Evolutionary conservation across 441 rosid species (phyloP).

Genomic region (Arabidopsis hybrid): DNA sequence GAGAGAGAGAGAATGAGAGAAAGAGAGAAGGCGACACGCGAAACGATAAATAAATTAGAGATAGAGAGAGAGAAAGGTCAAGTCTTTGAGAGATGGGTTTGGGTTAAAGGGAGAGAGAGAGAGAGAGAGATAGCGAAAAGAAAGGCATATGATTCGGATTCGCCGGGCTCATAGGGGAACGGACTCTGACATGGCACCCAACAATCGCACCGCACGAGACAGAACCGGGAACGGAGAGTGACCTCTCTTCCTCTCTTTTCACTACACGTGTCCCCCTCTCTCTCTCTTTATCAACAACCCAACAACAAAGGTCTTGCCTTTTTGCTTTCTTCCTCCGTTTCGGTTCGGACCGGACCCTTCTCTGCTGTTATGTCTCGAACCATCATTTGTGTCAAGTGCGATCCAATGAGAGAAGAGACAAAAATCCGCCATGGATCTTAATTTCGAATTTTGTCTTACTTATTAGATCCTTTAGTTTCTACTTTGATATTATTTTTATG

Average conservation of each 20-base stretch:
- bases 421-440: neutral
- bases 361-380: neutral
- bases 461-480: neutral
- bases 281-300: neutral
- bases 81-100: constrained; percentile 36
- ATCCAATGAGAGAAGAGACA: neutral
- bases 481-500: neutral
- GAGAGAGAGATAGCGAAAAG: constrained; percentile 17
- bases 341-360: neutral
- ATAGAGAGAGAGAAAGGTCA: constrained; percentile 43
- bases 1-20: constrained; percentile 43
- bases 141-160: constrained; percentile 76
- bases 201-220: constrained; percentile 48
- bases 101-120: constrained; percentile 7
- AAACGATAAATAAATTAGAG: constrained; percentile 47
- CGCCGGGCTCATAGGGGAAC: constrained; percentile 87
- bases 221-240: constrained; percentile 46
- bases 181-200: constrained; percentile 80
- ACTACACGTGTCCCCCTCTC: constrained; percentile 47
- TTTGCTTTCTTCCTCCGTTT: constrained; percentile 31
- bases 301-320: neutral
- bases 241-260: constrained; percentile 37
- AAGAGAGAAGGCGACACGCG: constrained; percentile 41
- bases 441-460: neutral
- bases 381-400: neutral